A percentile compares a stretch with the other conserved stretches of the same genome.
Conservation (phyloP, 1,139 yeast genomes). For the Candida sojae region DNA sequence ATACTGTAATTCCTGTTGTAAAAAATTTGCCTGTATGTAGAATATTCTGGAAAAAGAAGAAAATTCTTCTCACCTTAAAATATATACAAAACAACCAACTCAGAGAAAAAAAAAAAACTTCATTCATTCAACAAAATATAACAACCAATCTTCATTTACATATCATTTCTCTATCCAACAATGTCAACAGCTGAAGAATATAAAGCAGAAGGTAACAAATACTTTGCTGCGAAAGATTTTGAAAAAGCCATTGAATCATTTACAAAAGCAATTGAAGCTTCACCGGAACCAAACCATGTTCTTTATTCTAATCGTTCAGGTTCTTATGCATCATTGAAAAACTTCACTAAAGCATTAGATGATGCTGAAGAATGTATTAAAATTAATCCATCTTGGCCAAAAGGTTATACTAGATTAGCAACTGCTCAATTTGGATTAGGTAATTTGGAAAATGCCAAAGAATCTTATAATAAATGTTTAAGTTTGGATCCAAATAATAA, state of each 20-base stretch:
- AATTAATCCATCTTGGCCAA: constrained; percentile 86
- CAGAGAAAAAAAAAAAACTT: not conserved
- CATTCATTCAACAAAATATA: not conserved
- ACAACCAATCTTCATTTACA: not conserved
- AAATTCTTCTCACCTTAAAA: not conserved
- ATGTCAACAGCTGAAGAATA: constrained; percentile 65
- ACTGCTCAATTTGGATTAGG: constrained; percentile 91
- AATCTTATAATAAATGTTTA: constrained; percentile 76
- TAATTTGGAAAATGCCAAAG: constrained; percentile 67
- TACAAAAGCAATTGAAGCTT: constrained; percentile 85
- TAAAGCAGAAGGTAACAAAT: constrained; percentile 87
- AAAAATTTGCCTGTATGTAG: not conserved
- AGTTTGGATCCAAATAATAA: constrained; percentile 80
- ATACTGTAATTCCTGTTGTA: too few relatives aligned
- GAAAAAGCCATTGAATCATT: constrained; percentile 77
- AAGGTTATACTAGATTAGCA: constrained; percentile 91
- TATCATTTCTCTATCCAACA: not conserved
- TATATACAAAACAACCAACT: too few relatives aligned
- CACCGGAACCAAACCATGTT: constrained; percentile 83
- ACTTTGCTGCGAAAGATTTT: constrained; percentile 86
- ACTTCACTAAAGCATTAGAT: constrained; percentile 69
- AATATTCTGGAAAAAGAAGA: constrained; percentile 5
- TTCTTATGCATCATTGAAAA: constrained; percentile 75
- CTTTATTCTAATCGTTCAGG: constrained; percentile 95
- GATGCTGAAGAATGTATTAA: constrained; percentile 85